A percentile compares a stretch with the other conserved stretches of the same genome.
Evolutionary conservation across 176 grass and related monocot genomes (phyloP).

Genomic region (Oryza longistaminata): DNA sequence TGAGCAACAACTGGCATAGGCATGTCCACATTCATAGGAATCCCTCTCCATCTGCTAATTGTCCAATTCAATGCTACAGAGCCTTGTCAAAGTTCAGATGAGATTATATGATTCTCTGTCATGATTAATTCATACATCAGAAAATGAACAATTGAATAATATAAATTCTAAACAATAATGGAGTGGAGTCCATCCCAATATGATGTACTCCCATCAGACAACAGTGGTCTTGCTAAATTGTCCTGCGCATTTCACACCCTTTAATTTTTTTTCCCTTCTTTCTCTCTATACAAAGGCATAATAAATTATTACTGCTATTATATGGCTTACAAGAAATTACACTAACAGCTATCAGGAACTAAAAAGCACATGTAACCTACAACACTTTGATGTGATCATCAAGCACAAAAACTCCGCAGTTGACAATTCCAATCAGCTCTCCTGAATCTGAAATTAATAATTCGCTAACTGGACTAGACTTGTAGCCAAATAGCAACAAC

Average conservation of each 20-base stretch:
- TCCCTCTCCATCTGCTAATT: background rate
- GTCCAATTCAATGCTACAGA: background rate
- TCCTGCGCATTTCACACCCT: constrained; percentile 4
- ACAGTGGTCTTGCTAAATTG: background rate
- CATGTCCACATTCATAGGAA: constrained; percentile 4
- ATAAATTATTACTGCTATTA: constrained; percentile 41
- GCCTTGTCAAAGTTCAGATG: background rate
- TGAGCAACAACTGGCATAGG: background rate
- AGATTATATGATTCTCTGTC: background rate
- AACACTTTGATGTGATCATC: constrained; percentile 26
- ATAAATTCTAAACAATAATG: background rate
- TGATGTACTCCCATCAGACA: background rate
- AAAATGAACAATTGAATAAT: background rate
- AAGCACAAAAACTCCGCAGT: constrained; percentile 29
- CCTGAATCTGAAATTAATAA: constrained; percentile 34
- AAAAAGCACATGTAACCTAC: constrained; percentile 42
- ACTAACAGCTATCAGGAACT: constrained; percentile 37
- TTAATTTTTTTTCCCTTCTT: background rate
- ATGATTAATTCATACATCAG: background rate
- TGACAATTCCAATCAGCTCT: constrained; percentile 32
- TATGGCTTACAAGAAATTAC: constrained; percentile 52
- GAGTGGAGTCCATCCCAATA: background rate
- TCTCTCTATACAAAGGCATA: constrained; percentile 56
- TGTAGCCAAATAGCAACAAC: constrained; percentile 40
- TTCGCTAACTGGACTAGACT: constrained; percentile 40